Base-by-base conservation (phyloP, 2,329 filamentous ascomycete genomes). In the Trichoderma atroviride region DNA sequence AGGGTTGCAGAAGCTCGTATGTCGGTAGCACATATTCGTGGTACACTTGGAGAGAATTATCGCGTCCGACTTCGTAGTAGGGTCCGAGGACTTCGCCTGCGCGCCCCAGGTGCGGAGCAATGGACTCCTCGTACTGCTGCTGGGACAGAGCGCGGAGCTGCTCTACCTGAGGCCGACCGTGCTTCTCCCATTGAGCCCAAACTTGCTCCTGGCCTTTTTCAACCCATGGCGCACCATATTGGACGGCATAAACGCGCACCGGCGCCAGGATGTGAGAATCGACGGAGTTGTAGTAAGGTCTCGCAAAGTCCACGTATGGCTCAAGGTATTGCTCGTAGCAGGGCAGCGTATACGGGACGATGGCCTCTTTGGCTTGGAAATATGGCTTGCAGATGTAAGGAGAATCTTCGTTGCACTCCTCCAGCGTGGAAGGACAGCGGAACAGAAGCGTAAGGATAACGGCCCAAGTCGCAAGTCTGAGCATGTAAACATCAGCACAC, bases 241-340 rank as follows among this genome's bases (percentile, higher is more conserved):
- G 89, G 76, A 88, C 88, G 19, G 89, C 88, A 72, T 93, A 88
- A 11, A 82, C 83, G 69, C 89, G 86, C 3, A 88, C 85, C 0
- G 96, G 96, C 3, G 85, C 82, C 75, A 96, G 87, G 60, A 96
- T 83, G 55, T 85, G 82, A 73, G 89, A 86, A 72, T 91, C 84
- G 59, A 88, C 79, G 0, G 82, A 82, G 22, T 87, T 76, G 76
- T 91, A 91, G 80, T 98, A 97, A 0, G 95, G 95, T 70, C 87
- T 88, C 43, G 87, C 90, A 61, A 88, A 82, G 47, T 94, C 87
- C 71, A 97, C 88, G 77, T 97, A 96, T 3, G 93, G 92, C 6
- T 91, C 91, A 29, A 92, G 91, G 76, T 97, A 97, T 69, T 87
- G 80, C 73, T 95, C 83, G 80, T 97, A 98, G 81, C 96, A 97